phyloP scores from a whole-genome alignment of 371 early-diverging fungal genomes.

The Apophysomyces elegans region DNA sequence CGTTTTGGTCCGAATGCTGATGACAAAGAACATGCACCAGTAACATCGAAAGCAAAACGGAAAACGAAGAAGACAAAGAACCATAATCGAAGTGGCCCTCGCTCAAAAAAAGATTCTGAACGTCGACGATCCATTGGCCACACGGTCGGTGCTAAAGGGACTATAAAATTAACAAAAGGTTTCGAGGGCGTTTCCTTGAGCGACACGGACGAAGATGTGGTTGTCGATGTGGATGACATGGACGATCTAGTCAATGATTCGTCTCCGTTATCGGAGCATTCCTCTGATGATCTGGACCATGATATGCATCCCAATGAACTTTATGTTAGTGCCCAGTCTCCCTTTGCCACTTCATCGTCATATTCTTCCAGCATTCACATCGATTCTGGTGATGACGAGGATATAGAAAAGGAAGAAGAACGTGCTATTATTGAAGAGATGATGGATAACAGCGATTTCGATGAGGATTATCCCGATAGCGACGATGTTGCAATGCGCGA shows the following conservation, averaged over 20 bases:
- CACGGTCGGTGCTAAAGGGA: neutral
- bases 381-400: conserved; percentile 51
- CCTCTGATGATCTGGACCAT: conserved; percentile 15
- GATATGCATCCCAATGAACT: conserved; percentile 10
- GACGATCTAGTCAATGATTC: conserved; percentile 36
- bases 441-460: conserved; percentile 17
- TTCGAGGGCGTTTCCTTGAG: neutral
- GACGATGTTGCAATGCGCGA: conserved; percentile 30
- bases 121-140: neutral
- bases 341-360: conserved; percentile 13
- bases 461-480: conserved; percentile 21
- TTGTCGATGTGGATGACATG: conserved; percentile 36
- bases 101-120: neutral
- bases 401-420: conserved; percentile 47
- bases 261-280: conserved; percentile 32
- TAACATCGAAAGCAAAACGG: conserved; percentile 8
- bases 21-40: neutral
- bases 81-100: neutral
- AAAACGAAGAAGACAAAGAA: conserved; percentile 22
- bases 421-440: conserved; percentile 43
- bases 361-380: conserved; percentile 40
- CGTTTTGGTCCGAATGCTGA: conserved; percentile 17
- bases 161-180: neutral
- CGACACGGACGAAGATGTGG: conserved; percentile 24
- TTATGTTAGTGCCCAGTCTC: neutral